Base-by-base conservation (phyloP, 768 basidiomycete species). In the Mycena filopes region DNA sequence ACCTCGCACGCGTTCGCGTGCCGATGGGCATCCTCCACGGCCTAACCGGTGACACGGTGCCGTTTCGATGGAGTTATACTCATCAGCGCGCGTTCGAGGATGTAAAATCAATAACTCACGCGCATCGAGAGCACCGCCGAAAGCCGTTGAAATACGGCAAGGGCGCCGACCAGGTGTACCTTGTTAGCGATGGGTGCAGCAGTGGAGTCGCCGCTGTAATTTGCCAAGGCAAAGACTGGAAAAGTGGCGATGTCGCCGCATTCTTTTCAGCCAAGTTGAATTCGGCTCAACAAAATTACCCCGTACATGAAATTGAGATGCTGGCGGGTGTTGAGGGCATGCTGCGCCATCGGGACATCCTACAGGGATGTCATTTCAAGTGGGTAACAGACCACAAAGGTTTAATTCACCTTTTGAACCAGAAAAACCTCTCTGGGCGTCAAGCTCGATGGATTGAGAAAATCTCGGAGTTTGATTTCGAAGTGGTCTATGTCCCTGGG, bases 11-110 rank as follows among this genome's bases (percentile, higher is more conserved):
- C 0, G 65, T 84, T 6, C 63, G 77, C 1, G 78, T 82, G 3
- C 81, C 81, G 2, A 80, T 83, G 77, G 79, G 75, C 3, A 58
- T 78, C 0, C 67, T 83, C 2, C 64, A 60, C 26, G 62, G 51
- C 0, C 33, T 76, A 2, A 76, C 76, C 0, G 69, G 74, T 15
- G 56, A 58, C 43, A 66, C 69, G 0, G 74, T 74, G 0, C 71
- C 76, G 0, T 78, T 75, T 62, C 64, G 73, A 2, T n/a, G n/a
- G n/a, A n/a, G n/a, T n/a, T n/a, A n/a, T n/a, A n/a, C n/a, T n/a
- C n/a, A n/a, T n/a, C n/a, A 78, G 28, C 55, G 67, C 0, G 78
- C 81, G 0, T 83, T 83, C 58, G 73, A 81, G 16, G 73, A 74
- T 4, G 72, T 82, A 9, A 83, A 82, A 56, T 15, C 33, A 0